Evolutionary conservation across 148 eudicot genomes (phyloP), one percentile per base, ranked within the genome.

Genomic region (Talinum fruticosum): DNA sequence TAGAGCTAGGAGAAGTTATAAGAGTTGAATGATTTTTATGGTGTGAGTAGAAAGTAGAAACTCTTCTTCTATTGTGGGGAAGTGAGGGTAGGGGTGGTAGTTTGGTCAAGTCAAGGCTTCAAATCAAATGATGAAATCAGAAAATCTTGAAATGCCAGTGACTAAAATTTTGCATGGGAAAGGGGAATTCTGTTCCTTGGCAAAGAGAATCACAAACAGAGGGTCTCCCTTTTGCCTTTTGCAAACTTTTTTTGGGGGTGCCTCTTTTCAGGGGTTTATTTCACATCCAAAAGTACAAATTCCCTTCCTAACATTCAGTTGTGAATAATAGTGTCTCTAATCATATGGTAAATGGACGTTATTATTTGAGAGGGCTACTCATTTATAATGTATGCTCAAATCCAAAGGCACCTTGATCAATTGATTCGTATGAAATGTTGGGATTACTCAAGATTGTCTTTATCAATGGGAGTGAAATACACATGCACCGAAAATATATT

Each of bases 191-290:
- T 81, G 84, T 66, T 72, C 74, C 80, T 77, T 77, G 80, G 65
- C 84, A 81, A 77, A 81, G 80, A 66, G 83, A 72, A 72, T 81
- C 83, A 51, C 59, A 61, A 71, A 81, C 10, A 62, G 67, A 76
- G 24, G 51, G 73, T 32, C 64, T 18, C 77, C 21, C 53, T 66
- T 81, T 77, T 41, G 45, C 72, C 69, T 72, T 76, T 81, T 79
- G 24, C 15, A 0, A 44, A 76, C 66, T 68, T 74, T 51, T 81
- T 76, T 81, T 12, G 10, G 62, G 71, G 75, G 64, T 51, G 35
- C 14, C 44, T 28, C 71, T 75, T 75, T 75, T 75, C 59, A 75
- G 65, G 21, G 37, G 33, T 71, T 69, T 47, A 21, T 64, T 15
- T 59, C 45, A 37, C 37, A 68, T 54, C 29, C 23, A 61, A 23